A percentile compares a stretch with the other conserved stretches of the same genome.
These are phyloP conservation scores for Bruguiera parviflora DNA, from an alignment of 345 rosid species.

Conservation along the genomic window DNA sequence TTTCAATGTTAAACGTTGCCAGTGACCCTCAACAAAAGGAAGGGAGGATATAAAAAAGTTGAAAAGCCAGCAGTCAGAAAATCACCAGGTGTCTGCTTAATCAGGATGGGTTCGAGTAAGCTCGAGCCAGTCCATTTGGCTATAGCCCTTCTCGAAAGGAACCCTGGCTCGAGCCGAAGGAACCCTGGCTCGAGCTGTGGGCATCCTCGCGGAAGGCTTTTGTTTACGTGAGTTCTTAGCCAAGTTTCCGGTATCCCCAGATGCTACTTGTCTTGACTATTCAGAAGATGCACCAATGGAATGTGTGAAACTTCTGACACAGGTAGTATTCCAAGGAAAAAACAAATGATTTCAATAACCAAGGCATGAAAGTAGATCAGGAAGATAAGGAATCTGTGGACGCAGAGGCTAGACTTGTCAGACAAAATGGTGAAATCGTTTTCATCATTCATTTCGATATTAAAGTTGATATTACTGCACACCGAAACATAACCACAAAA, in stretches of 20 bases:
- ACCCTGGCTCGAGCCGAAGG: constrained; percentile 79
- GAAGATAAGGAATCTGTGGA: too few species aligned
- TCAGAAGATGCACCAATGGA: constrained; percentile 14
- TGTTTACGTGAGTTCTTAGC: constrained; percentile 16
- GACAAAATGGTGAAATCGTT: too few species aligned
- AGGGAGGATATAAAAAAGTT: not conserved
- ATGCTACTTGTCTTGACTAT: constrained; percentile 22
- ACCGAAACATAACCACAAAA: too few species aligned
- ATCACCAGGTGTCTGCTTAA: constrained; percentile 63
- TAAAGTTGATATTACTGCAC: too few species aligned
- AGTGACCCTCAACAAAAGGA: not conserved
- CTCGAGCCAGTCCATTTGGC: constrained; percentile 89
- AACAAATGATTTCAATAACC: too few species aligned
- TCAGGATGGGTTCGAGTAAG: constrained; percentile 76
- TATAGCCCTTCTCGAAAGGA: constrained; percentile 87
- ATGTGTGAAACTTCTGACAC: too few species aligned
- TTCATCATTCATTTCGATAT: too few species aligned
- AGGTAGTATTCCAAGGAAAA: too few species aligned
- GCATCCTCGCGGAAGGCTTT: constrained; percentile 43
- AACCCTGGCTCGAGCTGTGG: constrained; percentile 62
- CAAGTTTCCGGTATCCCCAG: constrained; percentile 29
- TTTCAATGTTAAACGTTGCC: not conserved
- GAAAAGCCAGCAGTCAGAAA: not conserved
- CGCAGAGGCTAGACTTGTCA: too few species aligned
- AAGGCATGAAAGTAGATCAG: too few species aligned